These are phyloP conservation scores for Canariomyces notabilis DNA, from an alignment of 2,329 filamentous ascomycete genomes.

Conservation along the genomic window DNA sequence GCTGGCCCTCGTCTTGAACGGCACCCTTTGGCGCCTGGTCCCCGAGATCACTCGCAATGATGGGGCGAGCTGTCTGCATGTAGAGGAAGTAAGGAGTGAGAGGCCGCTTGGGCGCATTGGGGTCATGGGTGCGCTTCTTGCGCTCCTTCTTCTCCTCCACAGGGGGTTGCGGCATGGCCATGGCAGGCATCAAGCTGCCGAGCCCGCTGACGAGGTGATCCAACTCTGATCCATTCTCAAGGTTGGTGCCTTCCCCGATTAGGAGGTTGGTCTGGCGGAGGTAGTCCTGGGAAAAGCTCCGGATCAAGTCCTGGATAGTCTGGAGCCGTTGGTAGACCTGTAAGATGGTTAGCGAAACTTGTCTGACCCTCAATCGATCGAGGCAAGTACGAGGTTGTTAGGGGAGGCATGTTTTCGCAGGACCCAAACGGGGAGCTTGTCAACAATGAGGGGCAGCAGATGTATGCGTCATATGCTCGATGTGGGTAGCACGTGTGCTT, in stretches of 20 bases:
- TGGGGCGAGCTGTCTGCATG: conserved; percentile 79
- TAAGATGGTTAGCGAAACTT: conserved; percentile 31
- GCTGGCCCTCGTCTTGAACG: conserved; percentile 80
- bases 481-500: too few relatives aligned
- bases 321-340: conserved; percentile 74
- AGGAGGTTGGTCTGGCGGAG: conserved; percentile 83
- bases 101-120: conserved; percentile 90
- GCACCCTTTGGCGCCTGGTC: conserved; percentile 75
- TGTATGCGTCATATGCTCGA: too few relatives aligned
- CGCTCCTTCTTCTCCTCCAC: conserved; percentile 77
- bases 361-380: neutral
- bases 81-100: conserved; percentile 94
- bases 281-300: conserved; percentile 76
- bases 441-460: conserved; percentile 23
- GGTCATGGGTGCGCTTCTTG: conserved; percentile 82
- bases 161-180: conserved; percentile 38
- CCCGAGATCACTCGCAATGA: conserved; percentile 75
- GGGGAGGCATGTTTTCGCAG: neutral
- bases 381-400: neutral
- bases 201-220: conserved; percentile 49
- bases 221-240: conserved; percentile 43
- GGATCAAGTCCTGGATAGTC: conserved; percentile 73
- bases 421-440: conserved; percentile 13
- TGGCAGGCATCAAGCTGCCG: conserved; percentile 39
- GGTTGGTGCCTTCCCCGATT: conserved; percentile 57